These are phyloP conservation scores for Nymphaea thermarum DNA, from an alignment of 164 flowering plant genomes.

Conservation along the genomic window DNA sequence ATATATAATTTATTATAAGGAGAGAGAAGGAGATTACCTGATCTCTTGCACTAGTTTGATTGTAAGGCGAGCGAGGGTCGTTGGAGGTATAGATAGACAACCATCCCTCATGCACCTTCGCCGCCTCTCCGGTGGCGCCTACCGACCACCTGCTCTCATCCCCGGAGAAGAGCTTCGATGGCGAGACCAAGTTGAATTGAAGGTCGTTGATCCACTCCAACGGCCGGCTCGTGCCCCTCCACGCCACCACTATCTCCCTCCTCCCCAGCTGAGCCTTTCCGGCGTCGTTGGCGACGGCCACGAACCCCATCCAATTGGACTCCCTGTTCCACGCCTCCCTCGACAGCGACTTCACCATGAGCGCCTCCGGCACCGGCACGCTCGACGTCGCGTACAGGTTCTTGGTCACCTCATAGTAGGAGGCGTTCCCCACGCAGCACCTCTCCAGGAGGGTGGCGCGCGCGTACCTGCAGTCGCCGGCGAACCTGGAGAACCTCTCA, in stretches of 20 bases:
- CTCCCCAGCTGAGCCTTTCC: conserved; percentile 25
- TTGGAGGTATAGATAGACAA: conserved; percentile 28
- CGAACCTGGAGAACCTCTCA: conserved; percentile 20
- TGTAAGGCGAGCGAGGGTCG: conserved; percentile 26
- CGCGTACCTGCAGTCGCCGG: conserved; percentile 29
- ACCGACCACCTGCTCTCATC: not conserved
- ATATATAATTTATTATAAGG: too few species aligned
- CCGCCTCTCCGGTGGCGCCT: not conserved
- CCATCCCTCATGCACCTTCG: conserved; percentile 30
- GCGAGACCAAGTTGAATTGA: conserved; percentile 19
- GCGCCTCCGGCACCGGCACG: conserved; percentile 21
- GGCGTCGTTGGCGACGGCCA: conserved; percentile 54
- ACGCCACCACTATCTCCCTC: conserved; percentile 38
- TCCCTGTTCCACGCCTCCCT: conserved; percentile 33
- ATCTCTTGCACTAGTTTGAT: conserved; percentile 31
- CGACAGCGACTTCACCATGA: conserved; percentile 23
- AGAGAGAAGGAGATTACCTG: conserved; percentile 20
- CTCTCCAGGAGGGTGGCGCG: conserved; percentile 14
- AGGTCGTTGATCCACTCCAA: conserved; percentile 35
- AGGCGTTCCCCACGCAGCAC: conserved; percentile 19
- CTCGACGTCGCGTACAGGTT: conserved; percentile 33
- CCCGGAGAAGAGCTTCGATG: conserved; percentile 12
- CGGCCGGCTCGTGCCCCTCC: conserved; percentile 29
- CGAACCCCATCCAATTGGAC: conserved; percentile 42
- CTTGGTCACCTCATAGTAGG: conserved; percentile 24